A percentile compares a stretch with the other conserved stretches of the same genome.
phyloP scores from a whole-genome alignment of 768 basidiomycete species.

The Rhodocollybia butyracea region DNA sequence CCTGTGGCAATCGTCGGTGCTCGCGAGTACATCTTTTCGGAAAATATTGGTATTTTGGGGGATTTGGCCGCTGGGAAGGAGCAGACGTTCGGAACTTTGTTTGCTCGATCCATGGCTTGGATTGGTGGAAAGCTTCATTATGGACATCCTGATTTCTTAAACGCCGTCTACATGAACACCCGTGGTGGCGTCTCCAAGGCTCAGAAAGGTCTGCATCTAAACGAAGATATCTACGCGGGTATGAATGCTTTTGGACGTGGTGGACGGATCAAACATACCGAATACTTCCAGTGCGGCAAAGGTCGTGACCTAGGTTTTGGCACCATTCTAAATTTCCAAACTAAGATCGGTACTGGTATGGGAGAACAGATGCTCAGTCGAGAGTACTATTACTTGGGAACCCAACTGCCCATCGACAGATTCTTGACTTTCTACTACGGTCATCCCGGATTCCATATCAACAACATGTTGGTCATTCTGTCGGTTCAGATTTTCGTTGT shows the following conservation, averaged over 20 bases:
- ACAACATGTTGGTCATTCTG: constrained; percentile 98
- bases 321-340: constrained; percentile 99
- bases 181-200: constrained; percentile 99
- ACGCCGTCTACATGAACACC: constrained; percentile 96
- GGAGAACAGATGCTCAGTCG: constrained; percentile 99
- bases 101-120: constrained; percentile 95
- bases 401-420: constrained; percentile 95
- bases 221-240: constrained; percentile 99
- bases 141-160: constrained; percentile 99
- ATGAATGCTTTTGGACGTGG: constrained; percentile 98
- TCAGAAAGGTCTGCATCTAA: constrained; percentile 97
- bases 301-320: constrained; percentile 98
- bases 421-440: constrained; percentile 99
- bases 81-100: constrained; percentile 97
- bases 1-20: constrained; percentile 98
- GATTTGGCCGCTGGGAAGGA: constrained; percentile 99
- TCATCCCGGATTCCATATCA: constrained; percentile 99
- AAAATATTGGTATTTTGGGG: constrained; percentile 98
- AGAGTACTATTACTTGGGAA: constrained; percentile 98
- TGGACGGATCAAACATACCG: constrained; percentile 96
- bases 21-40: constrained; percentile 99
- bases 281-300: constrained; percentile 99
- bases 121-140: constrained; percentile 98
- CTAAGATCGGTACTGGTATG: constrained; percentile 99
- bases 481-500: constrained; percentile 95